phyloP scores from a whole-genome alignment of 495 filamentous ascomycete genomes.

The Penicillium fimorum region DNA sequence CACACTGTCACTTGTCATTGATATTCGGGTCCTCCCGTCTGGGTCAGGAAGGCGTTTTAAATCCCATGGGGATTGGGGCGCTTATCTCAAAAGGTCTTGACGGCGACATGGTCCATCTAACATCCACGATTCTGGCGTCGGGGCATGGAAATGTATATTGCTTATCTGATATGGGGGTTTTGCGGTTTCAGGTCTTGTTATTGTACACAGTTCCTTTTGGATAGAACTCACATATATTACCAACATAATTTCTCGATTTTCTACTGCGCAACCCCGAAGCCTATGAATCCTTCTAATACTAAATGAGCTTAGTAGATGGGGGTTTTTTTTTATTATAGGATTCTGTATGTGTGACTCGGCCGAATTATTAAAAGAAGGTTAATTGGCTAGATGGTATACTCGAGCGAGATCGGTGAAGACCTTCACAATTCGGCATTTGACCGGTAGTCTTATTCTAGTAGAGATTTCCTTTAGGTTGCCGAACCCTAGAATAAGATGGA shows the following conservation, averaged over 20 bases:
- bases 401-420: slow-evolving; percentile 5
- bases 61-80: slow-evolving; percentile 3
- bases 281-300: background rate
- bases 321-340: background rate
- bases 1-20: background rate
- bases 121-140: slow-evolving; percentile 14
- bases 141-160: slow-evolving; percentile 22
- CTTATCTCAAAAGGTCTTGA: background rate
- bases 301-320: background rate
- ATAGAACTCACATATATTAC: slow-evolving; percentile 5
- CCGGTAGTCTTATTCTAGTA: slow-evolving; percentile 4
- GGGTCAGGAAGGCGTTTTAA: slow-evolving; percentile 8
- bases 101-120: slow-evolving; percentile 12
- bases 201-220: slow-evolving; percentile 13
- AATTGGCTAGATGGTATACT: background rate
- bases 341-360: background rate
- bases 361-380: background rate
- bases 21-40: slow-evolving; percentile 1
- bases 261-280: background rate
- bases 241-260: background rate
- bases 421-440: slow-evolving; percentile 2
- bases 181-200: slow-evolving; percentile 8
- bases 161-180: slow-evolving; percentile 15
- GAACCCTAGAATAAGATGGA: background rate
- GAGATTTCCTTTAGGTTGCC: background rate